phyloP scores from a whole-genome alignment of 805 yeast species.

The Wickerhamomyces canadensis region DNA sequence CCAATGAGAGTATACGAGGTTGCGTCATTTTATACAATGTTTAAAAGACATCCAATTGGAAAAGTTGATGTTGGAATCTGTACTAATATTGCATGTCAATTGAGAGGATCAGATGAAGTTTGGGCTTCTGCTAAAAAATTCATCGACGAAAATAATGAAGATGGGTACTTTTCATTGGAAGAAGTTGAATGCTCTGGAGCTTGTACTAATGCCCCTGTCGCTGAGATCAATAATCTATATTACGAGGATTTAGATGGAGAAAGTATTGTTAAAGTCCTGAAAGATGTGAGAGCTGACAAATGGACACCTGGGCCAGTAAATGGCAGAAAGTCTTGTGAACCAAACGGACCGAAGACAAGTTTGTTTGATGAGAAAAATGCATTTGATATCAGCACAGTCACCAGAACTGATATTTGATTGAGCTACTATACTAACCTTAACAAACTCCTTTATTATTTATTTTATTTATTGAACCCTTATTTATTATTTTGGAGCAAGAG shows the following conservation, averaged over 20 bases:
- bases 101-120: constrained; percentile 76
- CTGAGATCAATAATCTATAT: constrained; percentile 77
- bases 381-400: constrained; percentile 59
- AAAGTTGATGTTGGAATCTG: constrained; percentile 80
- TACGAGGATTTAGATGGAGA: constrained; percentile 77
- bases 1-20: constrained; percentile 94
- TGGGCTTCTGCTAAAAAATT: constrained; percentile 61
- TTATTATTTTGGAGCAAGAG: too few species aligned
- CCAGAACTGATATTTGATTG: constrained; percentile 68
- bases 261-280: constrained; percentile 53
- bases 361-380: constrained; percentile 53
- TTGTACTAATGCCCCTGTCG: constrained; percentile 87
- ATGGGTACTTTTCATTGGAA: constrained; percentile 71
- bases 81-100: constrained; percentile 86
- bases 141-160: constrained; percentile 65
- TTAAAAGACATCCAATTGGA: constrained; percentile 81
- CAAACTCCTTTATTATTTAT: constrained; percentile 2
- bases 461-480: constrained; percentile 1
- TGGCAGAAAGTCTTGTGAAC: constrained; percentile 69
- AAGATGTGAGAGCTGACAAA: constrained; percentile 57
- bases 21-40: constrained; percentile 90
- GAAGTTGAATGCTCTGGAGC: constrained; percentile 93
- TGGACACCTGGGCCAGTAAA: constrained; percentile 66
- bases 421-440: not conserved
- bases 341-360: constrained; percentile 62